Evolutionary conservation across 768 basidiomycete species (phyloP).

Genomic region (Kwoniella dendrophila): DNA sequence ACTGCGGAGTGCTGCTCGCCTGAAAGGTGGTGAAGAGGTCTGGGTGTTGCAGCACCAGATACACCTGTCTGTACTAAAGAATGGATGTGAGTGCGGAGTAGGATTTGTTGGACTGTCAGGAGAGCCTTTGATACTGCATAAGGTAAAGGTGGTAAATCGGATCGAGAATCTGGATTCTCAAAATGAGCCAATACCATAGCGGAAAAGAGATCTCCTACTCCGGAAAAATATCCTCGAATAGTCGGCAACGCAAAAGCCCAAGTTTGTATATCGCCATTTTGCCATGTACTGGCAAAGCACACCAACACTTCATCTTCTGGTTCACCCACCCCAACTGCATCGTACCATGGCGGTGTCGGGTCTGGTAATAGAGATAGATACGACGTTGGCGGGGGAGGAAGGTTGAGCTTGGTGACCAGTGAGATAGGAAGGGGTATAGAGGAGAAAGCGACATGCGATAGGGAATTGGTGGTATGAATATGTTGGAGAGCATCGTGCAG

Average conservation of each 20-base stretch:
- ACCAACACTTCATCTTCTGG: conserved; percentile 63
- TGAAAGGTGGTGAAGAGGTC: conserved; percentile 58
- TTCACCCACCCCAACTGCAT: conserved; percentile 19
- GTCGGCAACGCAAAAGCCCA: conserved; percentile 74
- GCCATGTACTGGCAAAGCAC: conserved; percentile 69
- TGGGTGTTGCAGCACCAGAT: conserved; percentile 28
- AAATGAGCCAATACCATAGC: conserved; percentile 86
- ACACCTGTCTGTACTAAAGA: conserved; percentile 21
- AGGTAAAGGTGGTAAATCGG: conserved; percentile 32
- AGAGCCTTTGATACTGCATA: conserved; percentile 49
- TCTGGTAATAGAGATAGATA: conserved; percentile 38
- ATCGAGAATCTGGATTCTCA: conserved; percentile 27
- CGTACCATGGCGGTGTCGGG: conserved; percentile 35
- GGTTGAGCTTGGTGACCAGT: conserved; percentile 61
- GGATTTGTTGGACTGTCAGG: conserved; percentile 49
- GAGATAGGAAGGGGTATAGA: conserved; percentile 73
- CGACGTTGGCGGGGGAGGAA: conserved; percentile 37
- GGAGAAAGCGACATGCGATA: conserved; percentile 88
- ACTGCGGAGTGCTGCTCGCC: conserved; percentile 62
- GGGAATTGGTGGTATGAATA: conserved; percentile 73
- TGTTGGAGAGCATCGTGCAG: conserved; percentile 69
- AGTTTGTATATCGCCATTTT: conserved; percentile 33
- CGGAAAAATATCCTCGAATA: conserved; percentile 89
- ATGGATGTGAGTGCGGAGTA: conserved; percentile 45
- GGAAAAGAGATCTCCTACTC: conserved; percentile 95